Percentiles rank a stretch among this genome's conserved stretches.
Conservation (phyloP, 257 asterid species). For the Solanum microdontum region DNA sequence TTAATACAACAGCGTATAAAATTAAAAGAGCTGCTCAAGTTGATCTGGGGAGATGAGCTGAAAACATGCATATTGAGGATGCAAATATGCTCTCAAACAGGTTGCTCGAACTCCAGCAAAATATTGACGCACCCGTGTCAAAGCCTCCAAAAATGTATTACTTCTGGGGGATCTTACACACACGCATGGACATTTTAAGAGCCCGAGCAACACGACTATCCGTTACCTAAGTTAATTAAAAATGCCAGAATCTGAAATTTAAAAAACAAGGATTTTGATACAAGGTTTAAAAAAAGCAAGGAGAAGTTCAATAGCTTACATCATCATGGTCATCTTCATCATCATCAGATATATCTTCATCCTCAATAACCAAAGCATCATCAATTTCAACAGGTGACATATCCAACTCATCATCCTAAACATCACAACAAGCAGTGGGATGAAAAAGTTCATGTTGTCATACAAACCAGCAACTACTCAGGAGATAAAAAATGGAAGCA, state of each 20-base stretch:
- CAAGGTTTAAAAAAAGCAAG: background rate
- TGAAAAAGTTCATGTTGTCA: background rate
- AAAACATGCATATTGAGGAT: background rate
- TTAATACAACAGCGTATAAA: background rate
- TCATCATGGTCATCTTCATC: conserved; percentile 74
- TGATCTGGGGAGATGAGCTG: background rate
- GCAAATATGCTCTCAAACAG: background rate
- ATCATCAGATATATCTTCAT: conserved; percentile 89
- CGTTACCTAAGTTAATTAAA: background rate
- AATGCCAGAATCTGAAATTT: background rate
- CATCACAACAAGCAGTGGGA: conserved; percentile 1
- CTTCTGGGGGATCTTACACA: background rate
- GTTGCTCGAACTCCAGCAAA: background rate
- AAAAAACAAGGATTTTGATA: background rate
- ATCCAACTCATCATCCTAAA: conserved; percentile 89
- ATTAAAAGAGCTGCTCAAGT: background rate
- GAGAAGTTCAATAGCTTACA: conserved; percentile 30
- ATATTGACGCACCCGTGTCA: background rate
- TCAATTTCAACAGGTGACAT: conserved; percentile 74
- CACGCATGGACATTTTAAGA: background rate
- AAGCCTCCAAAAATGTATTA: background rate
- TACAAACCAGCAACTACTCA: background rate
- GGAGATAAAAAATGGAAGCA: background rate
- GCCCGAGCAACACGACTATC: background rate
- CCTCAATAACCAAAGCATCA: conserved; percentile 89